Percentiles rank a stretch among this genome's conserved stretches.
Conservation (phyloP, 1,284 basidiomycete genomes). For the Erythrobasidium hasegawianum region DNA sequence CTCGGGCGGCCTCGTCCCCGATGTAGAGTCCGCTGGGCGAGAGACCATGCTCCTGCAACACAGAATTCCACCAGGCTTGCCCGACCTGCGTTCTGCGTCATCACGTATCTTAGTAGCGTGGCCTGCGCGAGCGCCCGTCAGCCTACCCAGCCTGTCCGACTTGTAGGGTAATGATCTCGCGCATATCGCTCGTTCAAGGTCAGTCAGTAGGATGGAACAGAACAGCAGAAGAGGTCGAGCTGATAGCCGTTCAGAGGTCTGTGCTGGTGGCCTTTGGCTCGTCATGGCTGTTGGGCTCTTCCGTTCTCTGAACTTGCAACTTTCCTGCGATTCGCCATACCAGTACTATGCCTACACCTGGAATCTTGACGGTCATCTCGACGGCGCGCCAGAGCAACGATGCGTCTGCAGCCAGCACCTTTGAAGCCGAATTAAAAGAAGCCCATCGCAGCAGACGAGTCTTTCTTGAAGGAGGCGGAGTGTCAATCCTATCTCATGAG, state of each 20-base stretch:
- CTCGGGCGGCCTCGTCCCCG: not conserved
- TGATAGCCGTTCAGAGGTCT: too few relatives aligned
- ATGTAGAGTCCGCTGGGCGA: not conserved
- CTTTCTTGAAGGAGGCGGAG: conserved; percentile 10
- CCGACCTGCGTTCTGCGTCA: not conserved
- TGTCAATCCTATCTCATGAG: conserved; percentile 16
- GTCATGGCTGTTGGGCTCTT: too few relatives aligned
- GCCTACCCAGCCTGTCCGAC: conserved; percentile 7
- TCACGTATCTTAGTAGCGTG: too few relatives aligned
- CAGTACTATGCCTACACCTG: conserved; percentile 18
- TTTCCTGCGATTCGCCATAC: too few relatives aligned
- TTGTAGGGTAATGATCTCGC: conserved; percentile 1
- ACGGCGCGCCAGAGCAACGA: not conserved
- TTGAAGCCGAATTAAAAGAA: conserved; percentile 10
- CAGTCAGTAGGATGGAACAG: not conserved
- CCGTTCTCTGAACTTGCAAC: too few relatives aligned
- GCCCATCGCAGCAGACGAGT: conserved; percentile 15
- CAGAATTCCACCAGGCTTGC: not conserved
- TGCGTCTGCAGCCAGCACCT: not conserved
- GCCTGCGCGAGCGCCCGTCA: too few relatives aligned
- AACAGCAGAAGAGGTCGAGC: too few relatives aligned
- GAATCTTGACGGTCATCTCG: conserved; percentile 13
- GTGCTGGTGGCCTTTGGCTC: too few relatives aligned
- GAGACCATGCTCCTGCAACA: not conserved
- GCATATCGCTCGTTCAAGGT: not conserved